Base-by-base conservation (phyloP, 2,329 filamentous ascomycete genomes). In the Tricladium varicosporioides region DNA sequence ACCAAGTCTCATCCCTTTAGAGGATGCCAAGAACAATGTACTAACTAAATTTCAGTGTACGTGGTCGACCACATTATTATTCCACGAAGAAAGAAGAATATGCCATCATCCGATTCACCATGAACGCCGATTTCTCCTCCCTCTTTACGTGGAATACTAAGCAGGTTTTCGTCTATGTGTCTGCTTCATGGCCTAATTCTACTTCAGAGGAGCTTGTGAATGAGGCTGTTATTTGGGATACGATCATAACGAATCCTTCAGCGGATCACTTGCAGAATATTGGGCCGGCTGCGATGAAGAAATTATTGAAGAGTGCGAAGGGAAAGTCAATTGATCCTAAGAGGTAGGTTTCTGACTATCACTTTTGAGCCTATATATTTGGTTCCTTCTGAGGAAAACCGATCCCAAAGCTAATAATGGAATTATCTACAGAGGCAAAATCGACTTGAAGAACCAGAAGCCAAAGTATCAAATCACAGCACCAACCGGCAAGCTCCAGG, bases 71-170 rank as follows among this genome's bases (percentile, higher is more conserved):
- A n/a, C 89, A 97, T 73, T 97, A 97, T 81, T 96, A 97, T 80
- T 90, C 87, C 64, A 80, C 83, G 51, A 95, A 94, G 74, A 91
- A 89, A 74, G 92, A 97, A 75, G 94, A 99, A 76, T 97, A 97
- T 74, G 94, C 93, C 66, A 86, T 94, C 71, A 88, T 99, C 71
- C 88, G 87, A 72, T 99, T 99, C 80, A 90, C 92, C 69, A 82
- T 99, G 58, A 89, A 96, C 69, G 89, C 92, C 53, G 93, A 99
- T 76, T 83, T 99, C 59, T 88, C 86, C 59, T 88, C 88, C 45
- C 89, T 99, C 67, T 97, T 97, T 82, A 96, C 90, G 70, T 99
- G 93, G 94, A 99, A 99, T 80, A 99, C 95, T 16, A 99, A 99
- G 75, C 91, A 97, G 76, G 78, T 99, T 69, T 99, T 97, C 76